These are phyloP conservation scores for Trichosporon coremiiforme DNA, from an alignment of 1,284 basidiomycete species.

Conservation along the genomic window DNA sequence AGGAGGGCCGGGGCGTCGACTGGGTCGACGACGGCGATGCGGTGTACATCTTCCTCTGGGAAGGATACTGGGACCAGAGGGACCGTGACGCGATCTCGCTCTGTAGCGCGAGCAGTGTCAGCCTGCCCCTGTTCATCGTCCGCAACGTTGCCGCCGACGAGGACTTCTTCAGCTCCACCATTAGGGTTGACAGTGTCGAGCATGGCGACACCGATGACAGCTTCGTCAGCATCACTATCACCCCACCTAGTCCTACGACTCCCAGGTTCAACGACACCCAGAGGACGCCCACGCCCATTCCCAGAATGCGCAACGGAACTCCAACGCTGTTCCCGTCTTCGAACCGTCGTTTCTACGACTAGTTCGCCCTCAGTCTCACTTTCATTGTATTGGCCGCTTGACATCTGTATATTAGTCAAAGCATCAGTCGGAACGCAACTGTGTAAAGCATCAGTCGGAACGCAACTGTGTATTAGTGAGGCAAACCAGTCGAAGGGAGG, in stretches of 20 bases:
- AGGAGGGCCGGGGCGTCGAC: neutral
- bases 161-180: too few species aligned
- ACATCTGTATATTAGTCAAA: too few species aligned
- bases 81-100: neutral
- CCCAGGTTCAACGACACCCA: neutral
- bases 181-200: too few species aligned
- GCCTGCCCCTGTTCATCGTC: neutral
- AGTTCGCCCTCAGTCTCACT: too few species aligned
- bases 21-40: neutral
- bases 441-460: too few species aligned
- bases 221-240: neutral
- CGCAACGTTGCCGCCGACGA: neutral
- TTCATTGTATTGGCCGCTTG: too few species aligned
- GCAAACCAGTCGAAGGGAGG: too few species aligned
- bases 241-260: neutral
- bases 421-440: too few species aligned
- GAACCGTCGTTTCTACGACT: neutral
- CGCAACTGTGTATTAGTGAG: neutral
- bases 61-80: neutral
- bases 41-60: neutral
- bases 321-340: neutral
- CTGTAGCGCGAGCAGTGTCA: neutral
- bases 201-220: neutral
- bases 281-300: neutral
- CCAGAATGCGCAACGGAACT: neutral